Conservation (phyloP, 495 filamentous ascomycete species). For the Penicillium mononematosum region DNA sequence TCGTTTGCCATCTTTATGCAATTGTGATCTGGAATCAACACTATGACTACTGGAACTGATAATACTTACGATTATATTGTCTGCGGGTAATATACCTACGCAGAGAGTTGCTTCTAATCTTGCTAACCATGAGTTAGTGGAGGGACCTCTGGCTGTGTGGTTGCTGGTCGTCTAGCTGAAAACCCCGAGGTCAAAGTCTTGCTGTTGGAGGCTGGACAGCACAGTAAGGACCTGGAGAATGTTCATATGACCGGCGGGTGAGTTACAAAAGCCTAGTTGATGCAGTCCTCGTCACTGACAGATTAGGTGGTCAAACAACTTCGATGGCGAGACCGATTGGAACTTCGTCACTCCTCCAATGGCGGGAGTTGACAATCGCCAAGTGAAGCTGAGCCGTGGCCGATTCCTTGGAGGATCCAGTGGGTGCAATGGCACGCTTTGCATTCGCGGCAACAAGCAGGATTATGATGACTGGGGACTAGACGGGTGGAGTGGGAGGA, state of each 20-base stretch:
- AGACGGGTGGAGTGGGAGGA: conserved; percentile 55
- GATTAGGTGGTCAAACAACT: conserved; percentile 40
- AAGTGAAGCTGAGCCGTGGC: conserved; percentile 59
- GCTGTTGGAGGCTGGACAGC: conserved; percentile 55
- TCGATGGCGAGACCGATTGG: conserved; percentile 55
- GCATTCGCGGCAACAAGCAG: conserved; percentile 56
- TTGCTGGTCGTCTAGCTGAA: conserved; percentile 62
- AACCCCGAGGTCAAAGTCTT: conserved; percentile 52
- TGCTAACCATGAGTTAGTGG: conserved; percentile 36
- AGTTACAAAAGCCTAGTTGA: neutral
- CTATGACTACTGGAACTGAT: conserved; percentile 19
- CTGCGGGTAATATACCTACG: conserved; percentile 28
- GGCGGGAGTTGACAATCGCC: conserved; percentile 51
- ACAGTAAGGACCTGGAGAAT: conserved; percentile 46
- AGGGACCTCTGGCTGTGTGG: conserved; percentile 59
- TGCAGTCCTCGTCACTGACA: neutral
- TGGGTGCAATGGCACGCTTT: conserved; percentile 62
- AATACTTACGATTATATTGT: conserved; percentile 36
- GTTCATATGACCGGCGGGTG: conserved; percentile 49
- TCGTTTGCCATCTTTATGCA: neutral
- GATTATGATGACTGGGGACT: conserved; percentile 63
- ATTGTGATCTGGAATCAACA: neutral
- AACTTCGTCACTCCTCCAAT: conserved; percentile 57
- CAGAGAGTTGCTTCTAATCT: neutral
- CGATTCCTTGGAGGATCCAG: conserved; percentile 59